Evolutionary conservation across 169 alveolate species (phyloP), one percentile per base, ranked within the genome.

Genomic region (Cryptosporidium meleagridis): DNA sequence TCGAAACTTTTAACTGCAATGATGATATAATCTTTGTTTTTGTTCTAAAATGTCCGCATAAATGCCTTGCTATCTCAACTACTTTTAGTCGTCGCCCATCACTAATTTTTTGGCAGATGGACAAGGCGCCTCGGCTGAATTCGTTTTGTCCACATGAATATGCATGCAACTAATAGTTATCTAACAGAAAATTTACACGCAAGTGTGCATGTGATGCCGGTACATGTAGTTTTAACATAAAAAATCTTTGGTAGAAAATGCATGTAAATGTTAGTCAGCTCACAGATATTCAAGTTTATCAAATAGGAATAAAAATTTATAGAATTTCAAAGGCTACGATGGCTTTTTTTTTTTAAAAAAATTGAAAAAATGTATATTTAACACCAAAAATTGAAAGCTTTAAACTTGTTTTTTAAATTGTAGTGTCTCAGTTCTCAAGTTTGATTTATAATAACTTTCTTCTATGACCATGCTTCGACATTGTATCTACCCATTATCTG

Each of bases 381-480:
- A 48, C 0, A 5, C 18, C 21, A 48, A 48, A 48, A 12, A 48
- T 41, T 48, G 55, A 48, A 48, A 48, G 14, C 55, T 48, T 48
- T 48, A 16, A 16, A 48, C 18, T 14, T 48, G 2, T 48, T 14
- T 14, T 48, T 48, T 12, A 12, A 16, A 41, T 41, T 8, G 12
- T 41, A 48, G 23, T 14, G n/a, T 14, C 7, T 48, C 21, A 12
- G 21, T 48, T 16, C 3, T 48, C 55, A 48, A 48, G 21, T 48
- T 14, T 48, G 12, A 41, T 48, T 48, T 16, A 48, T 14, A 7
- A 14, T 48, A 48, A 48, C 14, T 48, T 4, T 12, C 14, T 14
- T 18, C 23, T 37, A 80, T 12, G 89, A 75, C 86, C 91, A 87
- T n/a, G 91, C 91, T 73, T 91, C 93, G 7, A 91, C 85, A 84